Evolutionary conservation across 2,329 filamentous ascomycete genomes (phyloP), one percentile per base, ranked within the genome.

Genomic region (Zasmidium citrigriseum): DNA sequence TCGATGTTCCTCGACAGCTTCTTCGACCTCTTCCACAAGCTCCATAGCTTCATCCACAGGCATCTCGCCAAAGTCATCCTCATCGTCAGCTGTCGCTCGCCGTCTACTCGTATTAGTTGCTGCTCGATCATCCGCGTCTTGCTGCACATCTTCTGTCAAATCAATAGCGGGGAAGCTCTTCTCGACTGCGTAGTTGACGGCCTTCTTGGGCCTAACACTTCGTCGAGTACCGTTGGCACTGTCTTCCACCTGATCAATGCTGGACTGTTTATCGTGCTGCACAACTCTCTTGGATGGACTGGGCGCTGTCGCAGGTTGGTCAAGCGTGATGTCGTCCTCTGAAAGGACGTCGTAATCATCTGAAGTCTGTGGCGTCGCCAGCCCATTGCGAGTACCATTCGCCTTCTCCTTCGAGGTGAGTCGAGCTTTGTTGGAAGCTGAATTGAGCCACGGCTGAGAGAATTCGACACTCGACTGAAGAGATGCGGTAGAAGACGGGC

Each of bases 1-100:
- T 7, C 46, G 45, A 41, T n/a, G 5, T 1, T 60, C 53, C 20
- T 66, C 63, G 20, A 54, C 48, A 25, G 52, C 51, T 2, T 59
- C 52, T 9, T 69, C 64, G 23, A 57, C 46, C 18, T 52, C 34
- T 2, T 58, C 52, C 2, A 57, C 49, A 11, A 63, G 25, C 2
- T 65, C 58, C 41, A 59, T 34, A 41, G 64, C 46, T 1, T 58
- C 62, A 12, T 53, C 60, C 20, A 61, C 61, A n/a, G 66, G 54
- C 18, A 61, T 27, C 4, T 48, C 47, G 23, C 59, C 47, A 16
- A 58, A 63, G 45, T 64, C 65, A 21, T 63, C 62, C 16, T 61
- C 55, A 4, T 29, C 55, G 46, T 50, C 56, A 12, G 52, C 48
- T 27, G 54, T 44, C 22, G 16, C 18, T 50, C 47, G 20, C 18